Evolutionary conservation across 371 early-diverging fungal species (phyloP).

Genomic region (Mortierella sp.): DNA sequence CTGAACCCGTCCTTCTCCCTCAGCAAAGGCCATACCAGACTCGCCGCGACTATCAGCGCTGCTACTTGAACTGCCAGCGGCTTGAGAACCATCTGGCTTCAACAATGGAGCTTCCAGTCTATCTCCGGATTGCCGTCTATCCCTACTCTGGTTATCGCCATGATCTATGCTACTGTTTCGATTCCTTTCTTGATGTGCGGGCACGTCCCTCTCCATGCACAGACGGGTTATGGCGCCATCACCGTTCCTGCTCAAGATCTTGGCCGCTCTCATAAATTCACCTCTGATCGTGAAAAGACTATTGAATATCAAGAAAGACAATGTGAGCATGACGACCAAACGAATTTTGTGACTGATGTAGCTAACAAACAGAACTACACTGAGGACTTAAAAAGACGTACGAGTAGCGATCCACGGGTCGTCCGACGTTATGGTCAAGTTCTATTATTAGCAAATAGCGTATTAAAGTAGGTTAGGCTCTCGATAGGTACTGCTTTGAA

Average conservation of each 20-base stretch:
- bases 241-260: slow-evolving; percentile 46
- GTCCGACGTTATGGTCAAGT: slow-evolving; percentile 53
- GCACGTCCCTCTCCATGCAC: slow-evolving; percentile 34
- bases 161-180: slow-evolving; percentile 32
- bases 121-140: no score
- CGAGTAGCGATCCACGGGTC: slow-evolving; percentile 53
- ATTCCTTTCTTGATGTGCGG: slow-evolving; percentile 23
- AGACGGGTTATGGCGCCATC: slow-evolving; percentile 37
- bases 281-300: slow-evolving; percentile 56
- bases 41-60: neutral
- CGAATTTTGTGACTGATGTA: no score
- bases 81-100: no score
- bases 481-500: no score
- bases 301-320: neutral
- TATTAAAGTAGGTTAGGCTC: no score
- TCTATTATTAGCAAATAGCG: slow-evolving; percentile 22
- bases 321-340: neutral
- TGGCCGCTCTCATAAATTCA: slow-evolving; percentile 58
- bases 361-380: neutral
- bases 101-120: no score
- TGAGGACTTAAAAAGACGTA: neutral
- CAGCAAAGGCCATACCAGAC: slow-evolving; percentile 7
- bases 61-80: no score
- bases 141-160: no score
- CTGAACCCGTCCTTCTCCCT: slow-evolving; percentile 14